phyloP scores from a whole-genome alignment of 2,329 filamentous ascomycete species.

The Aspergillus aculeatinus region DNA sequence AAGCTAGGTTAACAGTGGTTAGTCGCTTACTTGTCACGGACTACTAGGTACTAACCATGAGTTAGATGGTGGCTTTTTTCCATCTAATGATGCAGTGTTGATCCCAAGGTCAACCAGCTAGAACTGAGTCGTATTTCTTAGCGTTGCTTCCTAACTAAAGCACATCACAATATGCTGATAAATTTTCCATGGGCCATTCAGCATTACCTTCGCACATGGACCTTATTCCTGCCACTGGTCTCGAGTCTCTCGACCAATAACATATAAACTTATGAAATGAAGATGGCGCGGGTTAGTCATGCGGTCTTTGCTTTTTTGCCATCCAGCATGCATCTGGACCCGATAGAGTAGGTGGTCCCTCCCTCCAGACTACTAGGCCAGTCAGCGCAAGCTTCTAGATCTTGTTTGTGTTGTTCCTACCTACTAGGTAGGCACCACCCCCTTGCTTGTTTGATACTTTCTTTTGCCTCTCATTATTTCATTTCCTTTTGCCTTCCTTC shows the following conservation, averaged over 20 bases:
- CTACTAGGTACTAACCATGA: background rate
- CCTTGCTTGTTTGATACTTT: background rate
- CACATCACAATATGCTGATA: conserved; percentile 1
- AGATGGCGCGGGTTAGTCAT: background rate
- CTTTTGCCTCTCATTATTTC: background rate
- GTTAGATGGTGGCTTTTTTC: conserved; percentile 5
- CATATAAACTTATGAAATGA: background rate
- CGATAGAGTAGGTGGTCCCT: background rate
- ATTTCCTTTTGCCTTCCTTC: background rate
- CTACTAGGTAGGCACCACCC: background rate
- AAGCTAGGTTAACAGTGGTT: background rate
- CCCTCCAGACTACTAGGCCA: background rate
- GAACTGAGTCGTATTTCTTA: background rate
- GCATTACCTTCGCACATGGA: background rate
- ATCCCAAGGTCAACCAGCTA: conserved; percentile 2
- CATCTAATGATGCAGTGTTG: conserved; percentile 12
- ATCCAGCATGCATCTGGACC: background rate
- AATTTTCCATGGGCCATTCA: background rate
- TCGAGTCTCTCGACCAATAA: background rate
- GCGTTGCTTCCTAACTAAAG: background rate
- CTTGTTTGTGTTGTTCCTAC: background rate
- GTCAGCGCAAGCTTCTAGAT: conserved; percentile 5
- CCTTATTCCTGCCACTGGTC: background rate
- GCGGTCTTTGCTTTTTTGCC: conserved; percentile 3
- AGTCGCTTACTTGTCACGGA: background rate